Conservation (phyloP, 1,284 basidiomycete genomes). For the Papiliotrema nemorosa region DNA sequence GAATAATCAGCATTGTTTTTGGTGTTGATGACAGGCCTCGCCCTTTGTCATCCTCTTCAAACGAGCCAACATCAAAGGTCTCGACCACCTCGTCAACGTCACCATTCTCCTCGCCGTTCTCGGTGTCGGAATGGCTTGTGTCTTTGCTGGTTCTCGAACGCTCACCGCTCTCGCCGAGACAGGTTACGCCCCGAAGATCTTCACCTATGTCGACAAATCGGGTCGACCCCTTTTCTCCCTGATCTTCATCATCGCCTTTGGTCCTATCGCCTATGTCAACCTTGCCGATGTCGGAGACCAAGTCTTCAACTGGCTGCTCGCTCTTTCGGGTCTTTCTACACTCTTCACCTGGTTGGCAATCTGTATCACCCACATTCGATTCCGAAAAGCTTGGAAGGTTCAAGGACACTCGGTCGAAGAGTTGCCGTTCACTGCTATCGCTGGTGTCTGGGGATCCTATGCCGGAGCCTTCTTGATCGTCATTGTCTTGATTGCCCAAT, state of each 20-base stretch:
- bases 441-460: conserved; percentile 52
- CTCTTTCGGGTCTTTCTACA: conserved; percentile 53
- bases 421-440: conserved; percentile 53
- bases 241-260: conserved; percentile 41
- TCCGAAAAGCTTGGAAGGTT: conserved; percentile 53
- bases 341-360: conserved; percentile 52
- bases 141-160: conserved; percentile 47
- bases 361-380: conserved; percentile 47
- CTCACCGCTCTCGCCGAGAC: conserved; percentile 45
- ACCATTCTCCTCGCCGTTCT: conserved; percentile 51
- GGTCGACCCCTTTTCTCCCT: conserved; percentile 53
- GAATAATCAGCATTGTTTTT: too few species aligned
- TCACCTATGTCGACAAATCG: conserved; percentile 53
- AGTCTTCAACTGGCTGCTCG: conserved; percentile 52
- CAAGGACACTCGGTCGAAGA: conserved; percentile 52
- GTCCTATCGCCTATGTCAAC: conserved; percentile 47
- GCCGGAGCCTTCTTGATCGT: conserved; percentile 46
- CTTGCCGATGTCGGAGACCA: conserved; percentile 29
- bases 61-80: conserved; percentile 47
- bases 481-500: conserved; percentile 43
- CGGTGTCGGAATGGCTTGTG: conserved; percentile 45
- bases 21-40: too few species aligned
- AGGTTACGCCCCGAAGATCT: conserved; percentile 51
- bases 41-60: conserved; percentile 55
- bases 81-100: conserved; percentile 53